phyloP scores from a whole-genome alignment of 2,329 filamentous ascomycete species.

The Myriosclerotinia curreyana region DNA sequence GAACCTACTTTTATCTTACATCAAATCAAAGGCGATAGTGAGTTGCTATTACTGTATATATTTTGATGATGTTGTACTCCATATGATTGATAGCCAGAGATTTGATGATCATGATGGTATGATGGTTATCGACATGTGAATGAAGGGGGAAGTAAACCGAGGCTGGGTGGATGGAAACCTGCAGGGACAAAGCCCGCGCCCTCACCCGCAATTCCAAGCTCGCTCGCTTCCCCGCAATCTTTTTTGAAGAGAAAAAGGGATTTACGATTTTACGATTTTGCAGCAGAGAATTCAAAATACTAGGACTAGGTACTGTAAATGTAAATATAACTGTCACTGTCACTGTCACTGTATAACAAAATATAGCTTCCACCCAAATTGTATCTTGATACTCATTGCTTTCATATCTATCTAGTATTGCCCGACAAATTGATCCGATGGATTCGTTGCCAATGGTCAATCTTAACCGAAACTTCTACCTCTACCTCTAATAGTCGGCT shows the following conservation, averaged over 20 bases:
- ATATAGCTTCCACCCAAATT: too few relatives aligned
- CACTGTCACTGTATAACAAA: too few relatives aligned
- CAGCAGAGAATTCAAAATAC: too few relatives aligned
- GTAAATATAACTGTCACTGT: too few relatives aligned
- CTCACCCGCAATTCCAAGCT: slow-evolving; percentile 6
- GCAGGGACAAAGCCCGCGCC: slow-evolving; percentile 7
- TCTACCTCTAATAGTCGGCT: too few relatives aligned
- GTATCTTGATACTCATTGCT: too few relatives aligned
- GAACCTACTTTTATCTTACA: slow-evolving; percentile 10
- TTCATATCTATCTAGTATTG: too few relatives aligned
- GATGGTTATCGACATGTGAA: slow-evolving; percentile 13
- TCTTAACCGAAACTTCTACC: too few relatives aligned
- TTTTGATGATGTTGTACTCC: background rate
- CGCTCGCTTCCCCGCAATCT: slow-evolving; percentile 21
- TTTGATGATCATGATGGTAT: background rate
- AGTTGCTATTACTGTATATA: background rate
- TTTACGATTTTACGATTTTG: too few relatives aligned
- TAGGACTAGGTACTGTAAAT: too few relatives aligned
- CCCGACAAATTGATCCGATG: too few relatives aligned
- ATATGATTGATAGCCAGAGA: slow-evolving; percentile 4
- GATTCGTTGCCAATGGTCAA: too few relatives aligned
- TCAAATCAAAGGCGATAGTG: slow-evolving; percentile 2
- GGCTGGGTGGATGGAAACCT: slow-evolving; percentile 3
- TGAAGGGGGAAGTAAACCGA: slow-evolving; percentile 13
- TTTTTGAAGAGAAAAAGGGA: background rate